phyloP scores from a whole-genome alignment of 768 basidiomycete species.

The Termitomyces sp. region DNA sequence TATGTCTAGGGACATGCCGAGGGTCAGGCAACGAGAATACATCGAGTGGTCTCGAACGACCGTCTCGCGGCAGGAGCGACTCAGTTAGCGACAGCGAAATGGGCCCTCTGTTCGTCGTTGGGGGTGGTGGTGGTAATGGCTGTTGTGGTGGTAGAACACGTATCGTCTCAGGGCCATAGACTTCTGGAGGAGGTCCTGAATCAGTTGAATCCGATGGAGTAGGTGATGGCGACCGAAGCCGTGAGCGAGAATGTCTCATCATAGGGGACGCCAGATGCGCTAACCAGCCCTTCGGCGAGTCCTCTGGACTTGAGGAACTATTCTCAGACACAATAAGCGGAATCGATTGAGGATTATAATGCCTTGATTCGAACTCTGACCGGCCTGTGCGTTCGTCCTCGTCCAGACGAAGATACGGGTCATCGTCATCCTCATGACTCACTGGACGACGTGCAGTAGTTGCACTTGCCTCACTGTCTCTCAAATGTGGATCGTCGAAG shows the following conservation, averaged over 20 bases:
- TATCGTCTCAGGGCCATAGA: slow-evolving; percentile 26
- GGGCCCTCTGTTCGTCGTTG: slow-evolving; percentile 28
- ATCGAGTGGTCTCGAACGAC: slow-evolving; percentile 54
- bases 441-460: slow-evolving; percentile 22
- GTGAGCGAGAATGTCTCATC: slow-evolving; percentile 29
- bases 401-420: slow-evolving; percentile 75
- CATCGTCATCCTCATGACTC: slow-evolving; percentile 50
- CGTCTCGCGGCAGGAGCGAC: slow-evolving; percentile 73
- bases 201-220: slow-evolving; percentile 34
- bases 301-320: slow-evolving; percentile 24
- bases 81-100: slow-evolving; percentile 70
- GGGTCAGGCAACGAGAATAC: slow-evolving; percentile 78
- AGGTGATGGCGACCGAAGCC: slow-evolving; percentile 31
- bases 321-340: slow-evolving; percentile 31
- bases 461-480: slow-evolving; percentile 30
- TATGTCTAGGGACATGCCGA: slow-evolving; percentile 52
- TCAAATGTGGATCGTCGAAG: slow-evolving; percentile 71
- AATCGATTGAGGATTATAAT: slow-evolving; percentile 26
- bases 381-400: slow-evolving; percentile 44
- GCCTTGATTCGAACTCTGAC: slow-evolving; percentile 21
- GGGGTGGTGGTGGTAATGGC: slow-evolving; percentile 39
- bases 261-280: slow-evolving; percentile 72
- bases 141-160: slow-evolving; percentile 22
- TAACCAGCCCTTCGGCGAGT: slow-evolving; percentile 56
- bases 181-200: slow-evolving; percentile 38